Base-by-base conservation (phyloP, 148 eudicot genomes). In the Dianthus caryophyllus region DNA sequence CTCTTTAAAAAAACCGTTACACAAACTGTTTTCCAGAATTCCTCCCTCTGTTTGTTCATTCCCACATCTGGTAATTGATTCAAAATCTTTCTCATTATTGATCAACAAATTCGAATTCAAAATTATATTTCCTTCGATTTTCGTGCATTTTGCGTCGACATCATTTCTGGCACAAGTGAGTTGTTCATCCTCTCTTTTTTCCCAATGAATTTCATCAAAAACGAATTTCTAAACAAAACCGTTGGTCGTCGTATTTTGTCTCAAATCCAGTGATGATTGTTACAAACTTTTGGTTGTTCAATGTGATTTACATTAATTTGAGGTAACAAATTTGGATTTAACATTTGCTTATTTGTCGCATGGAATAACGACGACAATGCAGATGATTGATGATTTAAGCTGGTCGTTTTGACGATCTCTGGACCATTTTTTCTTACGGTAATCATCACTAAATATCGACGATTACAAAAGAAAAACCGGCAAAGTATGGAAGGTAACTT, bases 401-500 rank as follows among this genome's bases (percentile, higher is more conserved):
- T n/a, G 53, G 5, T 0, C 6, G 8, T 49, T 49, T 49, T 49
- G 2, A 8, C 44, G 44, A 18, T 50, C 54, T 18, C 1, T 6
- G 54, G 55, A 18, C 5, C 21, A 7, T n/a, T 5, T n/a, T 48
- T 48, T 24, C 24, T 18, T 51, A 51, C 22, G 2, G 21, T 6
- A 51, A 51, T 20, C 6, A 6, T 2, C 7, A 9, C 24, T 51
- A 51, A 51, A 20, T 9, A 51, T 51, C 18, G 55, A 18, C 21
- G 25, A 51, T n/a, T 16, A 39, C 75, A 72, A 77, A 79, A 77
- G 70, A 56, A 64, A 26, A 27, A 36, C 57, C 67, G 44, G 53
- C 27, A 18, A 63, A 75, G 49, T 64, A 87, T 87, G 97, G 93
- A 84, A 71, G 88, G 77, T 53, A 85, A 83, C 25, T 80, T 82